Conservation (phyloP, 345 rosid species). For the Citrus glauca region DNA sequence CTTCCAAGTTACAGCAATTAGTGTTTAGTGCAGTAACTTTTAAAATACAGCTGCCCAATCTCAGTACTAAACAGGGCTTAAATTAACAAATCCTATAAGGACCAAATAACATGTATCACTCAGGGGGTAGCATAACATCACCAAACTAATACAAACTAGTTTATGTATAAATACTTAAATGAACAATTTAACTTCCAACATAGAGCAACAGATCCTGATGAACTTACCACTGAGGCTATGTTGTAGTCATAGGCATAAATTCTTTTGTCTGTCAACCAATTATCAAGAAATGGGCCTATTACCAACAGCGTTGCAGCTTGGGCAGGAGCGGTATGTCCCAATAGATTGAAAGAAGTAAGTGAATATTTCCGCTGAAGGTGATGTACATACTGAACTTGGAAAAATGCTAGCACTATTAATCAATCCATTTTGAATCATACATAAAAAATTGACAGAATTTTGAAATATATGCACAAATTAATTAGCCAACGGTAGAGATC, state of each 20-base stretch:
- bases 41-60: no score
- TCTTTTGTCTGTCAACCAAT: conserved; percentile 80
- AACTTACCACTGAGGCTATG: conserved; percentile 59
- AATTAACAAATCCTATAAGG: not conserved
- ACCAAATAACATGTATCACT: not conserved
- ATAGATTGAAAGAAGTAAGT: conserved; percentile 80
- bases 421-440: not conserved
- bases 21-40: no score
- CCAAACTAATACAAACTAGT: not conserved
- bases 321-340: conserved; percentile 99
- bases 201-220: not conserved
- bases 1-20: no score
- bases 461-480: not conserved
- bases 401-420: conserved; percentile 3
- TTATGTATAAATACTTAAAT: not conserved
- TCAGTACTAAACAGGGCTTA: no score
- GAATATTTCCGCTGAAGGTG: conserved; percentile 81
- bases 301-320: conserved; percentile 85
- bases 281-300: conserved; percentile 88
- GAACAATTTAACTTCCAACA: not conserved
- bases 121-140: no score
- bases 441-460: not conserved
- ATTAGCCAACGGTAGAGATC: not conserved
- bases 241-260: conserved; percentile 64
- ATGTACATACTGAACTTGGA: conserved; percentile 82